Conservation (phyloP, 495 filamentous ascomycete genomes). For the Opeltia flavorubescens region DNA sequence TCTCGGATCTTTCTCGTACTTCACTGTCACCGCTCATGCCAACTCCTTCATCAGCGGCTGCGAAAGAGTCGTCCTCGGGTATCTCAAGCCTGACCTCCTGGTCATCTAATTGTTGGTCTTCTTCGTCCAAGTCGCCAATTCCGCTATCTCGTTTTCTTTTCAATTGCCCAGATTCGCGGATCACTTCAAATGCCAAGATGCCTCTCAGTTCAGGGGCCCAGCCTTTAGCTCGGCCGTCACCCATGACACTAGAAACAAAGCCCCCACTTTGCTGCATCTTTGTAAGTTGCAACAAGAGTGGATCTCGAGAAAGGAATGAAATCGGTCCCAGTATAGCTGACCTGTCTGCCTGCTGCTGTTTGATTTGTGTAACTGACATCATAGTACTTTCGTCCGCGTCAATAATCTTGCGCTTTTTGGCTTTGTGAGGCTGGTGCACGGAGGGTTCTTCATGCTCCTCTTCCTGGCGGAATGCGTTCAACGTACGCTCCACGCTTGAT, state of each 20-base stretch:
- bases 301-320: slow-evolving; percentile 71
- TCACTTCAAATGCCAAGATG: slow-evolving; percentile 66
- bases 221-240: slow-evolving; percentile 56
- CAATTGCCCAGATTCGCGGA: slow-evolving; percentile 62
- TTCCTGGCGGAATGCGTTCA: slow-evolving; percentile 38
- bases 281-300: slow-evolving; percentile 72
- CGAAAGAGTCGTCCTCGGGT: slow-evolving; percentile 41
- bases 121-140: slow-evolving; percentile 62
- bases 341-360: slow-evolving; percentile 63
- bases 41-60: slow-evolving; percentile 32
- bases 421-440: slow-evolving; percentile 46
- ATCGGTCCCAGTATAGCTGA: slow-evolving; percentile 67
- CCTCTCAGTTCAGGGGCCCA: slow-evolving; percentile 89
- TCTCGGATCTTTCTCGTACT: slow-evolving; percentile 28
- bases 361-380: slow-evolving; percentile 45
- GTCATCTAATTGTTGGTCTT: slow-evolving; percentile 29
- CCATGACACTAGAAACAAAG: slow-evolving; percentile 65
- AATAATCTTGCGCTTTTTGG: slow-evolving; percentile 65
- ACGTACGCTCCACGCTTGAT: slow-evolving; percentile 36
- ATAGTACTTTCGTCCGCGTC: slow-evolving; percentile 52
- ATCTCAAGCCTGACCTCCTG: slow-evolving; percentile 55
- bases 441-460: slow-evolving; percentile 36
- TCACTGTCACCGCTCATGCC: slow-evolving; percentile 38
- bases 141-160: slow-evolving; percentile 92
- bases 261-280: slow-evolving; percentile 77